These are phyloP conservation scores for Cryptococcus jaspeensis DNA, from an alignment of 1,284 basidiomycete genomes.

Conservation along the genomic window DNA sequence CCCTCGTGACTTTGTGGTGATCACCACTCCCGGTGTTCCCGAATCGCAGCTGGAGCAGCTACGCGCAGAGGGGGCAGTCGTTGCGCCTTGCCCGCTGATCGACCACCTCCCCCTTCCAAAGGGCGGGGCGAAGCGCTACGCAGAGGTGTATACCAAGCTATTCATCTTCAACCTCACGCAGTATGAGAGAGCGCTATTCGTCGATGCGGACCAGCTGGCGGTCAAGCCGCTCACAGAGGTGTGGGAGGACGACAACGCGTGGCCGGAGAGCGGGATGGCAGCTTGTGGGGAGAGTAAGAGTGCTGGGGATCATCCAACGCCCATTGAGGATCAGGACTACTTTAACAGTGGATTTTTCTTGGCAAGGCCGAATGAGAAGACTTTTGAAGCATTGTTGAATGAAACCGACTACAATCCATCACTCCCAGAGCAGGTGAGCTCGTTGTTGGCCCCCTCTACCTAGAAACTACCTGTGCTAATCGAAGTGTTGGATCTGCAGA, in stretches of 20 bases:
- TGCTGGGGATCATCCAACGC: neutral
- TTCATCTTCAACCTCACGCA: conserved; percentile 15
- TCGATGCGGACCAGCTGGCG: conserved; percentile 18
- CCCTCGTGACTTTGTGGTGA: conserved; percentile 65
- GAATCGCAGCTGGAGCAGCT: neutral
- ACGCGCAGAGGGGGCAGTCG: neutral
- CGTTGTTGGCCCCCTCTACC: too few species aligned
- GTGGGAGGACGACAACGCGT: conserved; percentile 8
- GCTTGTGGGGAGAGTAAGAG: conserved; percentile 2
- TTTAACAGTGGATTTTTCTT: conserved; percentile 13
- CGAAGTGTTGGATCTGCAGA: conserved; percentile 32
- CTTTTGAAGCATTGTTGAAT: conserved; percentile 81
- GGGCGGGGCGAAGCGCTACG: neutral
- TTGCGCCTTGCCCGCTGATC: neutral
- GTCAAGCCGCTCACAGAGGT: conserved; percentile 13
- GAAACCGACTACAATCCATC: conserved; percentile 58
- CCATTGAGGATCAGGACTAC: neutral
- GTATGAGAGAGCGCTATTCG: conserved; percentile 15
- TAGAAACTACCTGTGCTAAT: too few species aligned
- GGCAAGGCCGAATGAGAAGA: conserved; percentile 53
- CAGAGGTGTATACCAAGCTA: conserved; percentile 20
- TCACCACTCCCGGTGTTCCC: neutral
- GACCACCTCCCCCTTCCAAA: neutral
- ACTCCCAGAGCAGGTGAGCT: too few species aligned
- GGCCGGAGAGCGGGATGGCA: conserved; percentile 4